These are phyloP conservation scores for Cubamyces sp. DNA, from an alignment of 768 basidiomycete genomes.

Conservation along the genomic window DNA sequence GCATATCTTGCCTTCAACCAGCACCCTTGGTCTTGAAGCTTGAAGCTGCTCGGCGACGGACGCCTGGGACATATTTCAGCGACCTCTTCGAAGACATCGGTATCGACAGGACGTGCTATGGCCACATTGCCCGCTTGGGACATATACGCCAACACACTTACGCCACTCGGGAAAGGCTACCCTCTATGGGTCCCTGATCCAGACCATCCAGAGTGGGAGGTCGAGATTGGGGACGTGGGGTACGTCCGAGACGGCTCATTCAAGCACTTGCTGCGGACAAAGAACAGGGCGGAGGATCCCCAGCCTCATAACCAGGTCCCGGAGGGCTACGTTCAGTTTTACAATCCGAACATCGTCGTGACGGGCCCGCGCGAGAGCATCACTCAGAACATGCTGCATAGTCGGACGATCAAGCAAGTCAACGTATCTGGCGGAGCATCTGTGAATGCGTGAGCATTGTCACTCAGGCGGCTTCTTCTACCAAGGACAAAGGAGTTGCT, in stretches of 20 bases:
- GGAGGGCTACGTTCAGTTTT: constrained; percentile 12
- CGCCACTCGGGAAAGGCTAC: constrained; percentile 19
- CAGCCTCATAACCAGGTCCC: constrained; percentile 1
- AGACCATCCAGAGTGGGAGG: constrained; percentile 3
- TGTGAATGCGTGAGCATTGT: background rate
- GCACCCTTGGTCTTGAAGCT: too few relatives aligned
- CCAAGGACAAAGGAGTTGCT: background rate
- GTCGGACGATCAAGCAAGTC: constrained; percentile 3
- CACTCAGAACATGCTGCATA: constrained; percentile 7
- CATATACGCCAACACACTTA: constrained; percentile 18
- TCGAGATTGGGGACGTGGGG: constrained; percentile 26
- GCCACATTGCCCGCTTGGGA: constrained; percentile 7
- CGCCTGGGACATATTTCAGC: background rate
- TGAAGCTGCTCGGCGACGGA: background rate
- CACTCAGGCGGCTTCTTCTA: background rate
- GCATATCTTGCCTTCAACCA: too few relatives aligned
- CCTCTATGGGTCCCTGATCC: constrained; percentile 26
- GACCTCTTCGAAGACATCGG: background rate
- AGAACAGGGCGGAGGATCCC: background rate
- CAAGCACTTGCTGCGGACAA: constrained; percentile 20
- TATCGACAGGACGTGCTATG: background rate
- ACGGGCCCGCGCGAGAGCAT: constrained; percentile 6
- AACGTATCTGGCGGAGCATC: constrained; percentile 4
- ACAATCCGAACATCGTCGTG: constrained; percentile 1
- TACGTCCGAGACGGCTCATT: constrained; percentile 18